A percentile compares a stretch with the other conserved stretches of the same genome.
These are phyloP conservation scores for Scutellaria minor DNA, from an alignment of 257 asterid species.

Conservation along the genomic window DNA sequence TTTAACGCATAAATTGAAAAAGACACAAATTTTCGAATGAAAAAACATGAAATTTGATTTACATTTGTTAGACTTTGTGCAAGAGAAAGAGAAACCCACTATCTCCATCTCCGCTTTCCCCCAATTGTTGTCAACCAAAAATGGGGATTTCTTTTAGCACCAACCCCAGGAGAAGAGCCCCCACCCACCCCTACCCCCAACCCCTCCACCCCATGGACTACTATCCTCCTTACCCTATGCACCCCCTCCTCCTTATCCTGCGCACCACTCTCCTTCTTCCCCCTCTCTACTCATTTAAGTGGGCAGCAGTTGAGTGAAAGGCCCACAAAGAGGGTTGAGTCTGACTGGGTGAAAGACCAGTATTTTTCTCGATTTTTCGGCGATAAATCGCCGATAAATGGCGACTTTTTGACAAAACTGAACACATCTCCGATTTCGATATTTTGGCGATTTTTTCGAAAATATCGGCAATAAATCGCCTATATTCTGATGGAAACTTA, in stretches of 20 bases:
- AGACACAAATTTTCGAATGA: neutral
- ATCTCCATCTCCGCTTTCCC: slow-evolving; percentile 35
- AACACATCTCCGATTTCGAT: too few species aligned
- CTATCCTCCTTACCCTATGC: slow-evolving; percentile 48
- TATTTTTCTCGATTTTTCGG: too few species aligned
- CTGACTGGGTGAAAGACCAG: too few species aligned
- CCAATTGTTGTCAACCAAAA: slow-evolving; percentile 22
- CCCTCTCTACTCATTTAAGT: slow-evolving; percentile 42
- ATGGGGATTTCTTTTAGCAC: slow-evolving; percentile 67
- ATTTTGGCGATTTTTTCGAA: too few species aligned
- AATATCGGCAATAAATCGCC: too few species aligned
- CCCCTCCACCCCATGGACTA: slow-evolving; percentile 45
- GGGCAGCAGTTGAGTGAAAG: too few species aligned
- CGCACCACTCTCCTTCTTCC: slow-evolving; percentile 39
- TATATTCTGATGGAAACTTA: too few species aligned
- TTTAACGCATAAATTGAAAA: slow-evolving; percentile 35
- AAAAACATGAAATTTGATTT: slow-evolving; percentile 38
- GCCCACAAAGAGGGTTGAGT: too few species aligned
- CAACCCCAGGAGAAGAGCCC: slow-evolving; percentile 51
- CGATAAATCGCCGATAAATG: too few species aligned
- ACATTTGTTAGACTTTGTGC: slow-evolving; percentile 34
- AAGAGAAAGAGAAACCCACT: slow-evolving; percentile 22
- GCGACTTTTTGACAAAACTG: too few species aligned
- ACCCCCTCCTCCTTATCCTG: slow-evolving; percentile 43
- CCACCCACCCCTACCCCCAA: slow-evolving; percentile 45